Percentiles rank a stretch among this genome's conserved stretches.
Evolutionary conservation across 2,329 filamentous ascomycete genomes (phyloP).

Genomic region (Diplocarpon rosae): DNA sequence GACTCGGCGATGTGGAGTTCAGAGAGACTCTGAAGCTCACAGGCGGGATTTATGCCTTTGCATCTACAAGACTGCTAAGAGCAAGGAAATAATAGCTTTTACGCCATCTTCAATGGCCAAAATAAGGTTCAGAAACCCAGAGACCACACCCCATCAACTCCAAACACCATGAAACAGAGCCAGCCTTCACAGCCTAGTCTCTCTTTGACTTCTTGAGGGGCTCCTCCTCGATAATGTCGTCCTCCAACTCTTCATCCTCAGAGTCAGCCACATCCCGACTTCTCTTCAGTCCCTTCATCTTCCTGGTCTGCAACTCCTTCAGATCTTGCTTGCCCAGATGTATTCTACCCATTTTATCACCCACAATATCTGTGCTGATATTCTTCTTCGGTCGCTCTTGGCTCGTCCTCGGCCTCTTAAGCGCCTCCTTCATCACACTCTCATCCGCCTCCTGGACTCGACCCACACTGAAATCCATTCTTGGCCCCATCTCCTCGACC

Average conservation of each 20-base stretch:
- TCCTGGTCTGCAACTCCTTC: constrained; percentile 77
- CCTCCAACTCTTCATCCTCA: constrained; percentile 39
- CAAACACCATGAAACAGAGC: constrained; percentile 19
- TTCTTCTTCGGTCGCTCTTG: constrained; percentile 92
- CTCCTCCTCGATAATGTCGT: constrained; percentile 31
- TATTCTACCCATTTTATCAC: constrained; percentile 91
- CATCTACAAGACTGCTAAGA: too few species aligned
- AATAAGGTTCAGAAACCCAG: constrained; percentile 1
- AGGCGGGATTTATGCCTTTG: too few species aligned
- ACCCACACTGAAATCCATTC: constrained; percentile 84
- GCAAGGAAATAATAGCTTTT: too few species aligned
- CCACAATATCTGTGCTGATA: constrained; percentile 78
- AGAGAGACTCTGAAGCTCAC: too few species aligned
- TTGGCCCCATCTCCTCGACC: constrained; percentile 87
- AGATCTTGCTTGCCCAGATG: constrained; percentile 89
- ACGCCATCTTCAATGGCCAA: neutral
- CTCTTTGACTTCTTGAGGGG: constrained; percentile 23
- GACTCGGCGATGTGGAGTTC: too few species aligned
- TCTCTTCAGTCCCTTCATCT: constrained; percentile 98
- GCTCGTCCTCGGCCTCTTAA: constrained; percentile 69
- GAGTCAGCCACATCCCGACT: constrained; percentile 51
- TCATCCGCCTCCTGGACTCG: constrained; percentile 69
- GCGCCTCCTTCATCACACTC: constrained; percentile 74
- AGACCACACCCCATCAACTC: constrained; percentile 9
- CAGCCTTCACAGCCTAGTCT: constrained; percentile 5